These are phyloP conservation scores for Boletellus dicymbophilus DNA, from an alignment of 1,284 basidiomycete species.

Conservation along the genomic window DNA sequence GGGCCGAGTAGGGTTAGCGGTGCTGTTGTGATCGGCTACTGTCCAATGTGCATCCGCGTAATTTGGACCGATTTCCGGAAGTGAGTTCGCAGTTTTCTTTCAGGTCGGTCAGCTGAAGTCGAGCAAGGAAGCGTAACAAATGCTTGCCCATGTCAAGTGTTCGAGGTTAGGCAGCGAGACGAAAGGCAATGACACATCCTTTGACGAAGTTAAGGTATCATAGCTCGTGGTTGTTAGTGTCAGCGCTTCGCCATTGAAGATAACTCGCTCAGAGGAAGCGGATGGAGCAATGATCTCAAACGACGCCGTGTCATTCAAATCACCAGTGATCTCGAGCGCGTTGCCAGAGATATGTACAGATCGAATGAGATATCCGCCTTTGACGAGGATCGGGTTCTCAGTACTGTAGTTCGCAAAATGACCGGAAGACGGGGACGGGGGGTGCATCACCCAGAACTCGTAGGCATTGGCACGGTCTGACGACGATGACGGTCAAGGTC, in stretches of 20 bases:
- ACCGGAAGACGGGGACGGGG: constrained; percentile 38
- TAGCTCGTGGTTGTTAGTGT: constrained; percentile 37
- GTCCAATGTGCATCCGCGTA: constrained; percentile 43
- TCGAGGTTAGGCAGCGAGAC: constrained; percentile 22
- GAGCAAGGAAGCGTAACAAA: neutral
- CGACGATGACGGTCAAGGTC: constrained; percentile 4
- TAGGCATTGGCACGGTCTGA: constrained; percentile 50
- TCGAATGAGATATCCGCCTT: constrained; percentile 50
- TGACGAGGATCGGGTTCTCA: constrained; percentile 44
- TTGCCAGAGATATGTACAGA: constrained; percentile 36
- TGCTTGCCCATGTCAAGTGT: constrained; percentile 19
- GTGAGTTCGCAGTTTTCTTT: constrained; percentile 27
- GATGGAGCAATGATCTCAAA: constrained; percentile 48
- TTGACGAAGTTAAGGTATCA: constrained; percentile 33
- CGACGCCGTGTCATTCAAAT: constrained; percentile 42
- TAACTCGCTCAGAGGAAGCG: constrained; percentile 36
- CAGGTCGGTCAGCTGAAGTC: constrained; percentile 5
- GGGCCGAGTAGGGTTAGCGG: constrained; percentile 39
- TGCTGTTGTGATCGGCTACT: constrained; percentile 37
- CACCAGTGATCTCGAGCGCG: constrained; percentile 42
- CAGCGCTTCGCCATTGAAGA: constrained; percentile 41
- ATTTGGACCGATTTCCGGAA: constrained; percentile 23
- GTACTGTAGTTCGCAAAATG: constrained; percentile 39
- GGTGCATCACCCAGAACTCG: constrained; percentile 51
- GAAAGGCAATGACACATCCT: constrained; percentile 11